A percentile compares a stretch with the other conserved stretches of the same genome.
Evolutionary conservation across 2,329 filamentous ascomycete species (phyloP).

Genomic region (Byssothecium circinans): DNA sequence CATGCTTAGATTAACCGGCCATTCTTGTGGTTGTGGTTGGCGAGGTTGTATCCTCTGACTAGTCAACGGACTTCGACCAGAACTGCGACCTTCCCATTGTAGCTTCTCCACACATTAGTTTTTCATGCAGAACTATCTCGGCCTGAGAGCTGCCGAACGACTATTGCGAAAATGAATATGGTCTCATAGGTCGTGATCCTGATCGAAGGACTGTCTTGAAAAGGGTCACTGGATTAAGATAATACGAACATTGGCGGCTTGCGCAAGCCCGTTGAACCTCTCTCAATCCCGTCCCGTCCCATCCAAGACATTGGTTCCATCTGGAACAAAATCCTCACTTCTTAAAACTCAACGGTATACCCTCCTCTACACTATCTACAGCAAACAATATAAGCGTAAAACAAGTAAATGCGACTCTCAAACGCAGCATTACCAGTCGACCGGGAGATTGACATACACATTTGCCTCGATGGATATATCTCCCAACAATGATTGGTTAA

Average conservation of each 20-base stretch:
- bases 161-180: not conserved
- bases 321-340: too few species aligned
- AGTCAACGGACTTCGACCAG: not conserved
- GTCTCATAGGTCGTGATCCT: too few species aligned
- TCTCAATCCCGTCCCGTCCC: too few species aligned
- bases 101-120: not conserved
- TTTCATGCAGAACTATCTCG: not conserved
- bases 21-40: not conserved
- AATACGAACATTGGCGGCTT: not conserved
- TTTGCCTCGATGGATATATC: not conserved
- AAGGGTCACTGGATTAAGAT: too few species aligned
- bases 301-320: too few species aligned
- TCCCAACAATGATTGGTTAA: not conserved
- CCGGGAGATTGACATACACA: not conserved
- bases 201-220: too few species aligned
- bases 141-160: not conserved
- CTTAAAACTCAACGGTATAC: too few species aligned
- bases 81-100: slow-evolving; percentile 1
- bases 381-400: too few species aligned
- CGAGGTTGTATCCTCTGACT: not conserved
- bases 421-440: not conserved
- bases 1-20: not conserved
- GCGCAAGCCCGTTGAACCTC: too few species aligned
- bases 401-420: not conserved
- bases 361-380: too few species aligned